phyloP scores from a whole-genome alignment of 2,329 filamentous ascomycete genomes.

The Chrysosporium keratinophilum region DNA sequence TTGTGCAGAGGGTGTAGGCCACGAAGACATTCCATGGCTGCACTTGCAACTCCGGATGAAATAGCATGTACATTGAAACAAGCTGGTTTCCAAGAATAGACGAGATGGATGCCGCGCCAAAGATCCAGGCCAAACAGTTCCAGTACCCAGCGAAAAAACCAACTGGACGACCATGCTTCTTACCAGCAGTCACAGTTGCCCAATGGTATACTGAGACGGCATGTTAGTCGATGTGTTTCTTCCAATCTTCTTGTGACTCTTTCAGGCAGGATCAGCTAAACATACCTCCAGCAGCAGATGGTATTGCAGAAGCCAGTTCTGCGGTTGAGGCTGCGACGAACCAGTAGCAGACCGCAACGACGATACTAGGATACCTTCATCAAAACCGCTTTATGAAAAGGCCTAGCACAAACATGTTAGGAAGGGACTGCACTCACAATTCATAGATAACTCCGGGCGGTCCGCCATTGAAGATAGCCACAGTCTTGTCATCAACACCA shows the following conservation, averaged over 20 bases:
- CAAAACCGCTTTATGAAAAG: not conserved
- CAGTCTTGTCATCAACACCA: slow-evolving; percentile 27
- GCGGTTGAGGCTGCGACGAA: slow-evolving; percentile 49
- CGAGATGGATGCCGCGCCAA: slow-evolving; percentile 50
- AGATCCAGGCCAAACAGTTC: slow-evolving; percentile 47
- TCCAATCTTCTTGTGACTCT: not conserved
- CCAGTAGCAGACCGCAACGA: slow-evolving; percentile 46
- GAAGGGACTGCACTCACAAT: slow-evolving; percentile 34
- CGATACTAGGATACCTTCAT: slow-evolving; percentile 24
- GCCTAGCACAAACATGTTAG: not conserved
- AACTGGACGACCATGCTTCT: slow-evolving; percentile 42
- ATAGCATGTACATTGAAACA: slow-evolving; percentile 52
- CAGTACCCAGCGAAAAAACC: slow-evolving; percentile 40
- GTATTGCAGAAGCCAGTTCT: slow-evolving; percentile 51
- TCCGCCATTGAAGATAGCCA: slow-evolving; percentile 52
- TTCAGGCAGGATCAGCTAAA: not conserved
- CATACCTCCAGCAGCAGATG: slow-evolving; percentile 46
- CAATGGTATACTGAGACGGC: slow-evolving; percentile 46
- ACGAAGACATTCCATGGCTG: slow-evolving; percentile 52
- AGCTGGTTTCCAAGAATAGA: slow-evolving; percentile 50
- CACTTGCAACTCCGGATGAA: slow-evolving; percentile 44
- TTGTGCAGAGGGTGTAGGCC: slow-evolving; percentile 47
- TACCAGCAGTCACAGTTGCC: slow-evolving; percentile 49
- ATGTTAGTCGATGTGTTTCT: not conserved
- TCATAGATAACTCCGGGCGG: slow-evolving; percentile 54